Evolutionary conservation across 345 rosid species (phyloP).

Genomic region (Murraya koenigii): DNA sequence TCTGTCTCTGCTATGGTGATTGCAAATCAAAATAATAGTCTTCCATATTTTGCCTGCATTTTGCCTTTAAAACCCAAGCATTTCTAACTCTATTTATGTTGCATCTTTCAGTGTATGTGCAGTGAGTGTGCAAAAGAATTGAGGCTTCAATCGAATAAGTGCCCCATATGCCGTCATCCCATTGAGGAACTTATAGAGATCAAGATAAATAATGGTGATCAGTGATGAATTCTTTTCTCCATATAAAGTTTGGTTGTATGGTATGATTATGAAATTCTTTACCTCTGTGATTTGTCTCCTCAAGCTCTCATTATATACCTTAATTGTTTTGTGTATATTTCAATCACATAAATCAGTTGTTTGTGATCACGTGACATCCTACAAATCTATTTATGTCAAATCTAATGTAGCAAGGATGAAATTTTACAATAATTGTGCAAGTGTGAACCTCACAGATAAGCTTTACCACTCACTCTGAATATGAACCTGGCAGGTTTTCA

Average conservation of each 20-base stretch:
- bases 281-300: background rate
- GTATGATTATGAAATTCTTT: conserved; percentile 19
- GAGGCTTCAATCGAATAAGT: conserved; percentile 77
- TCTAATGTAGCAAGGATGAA: background rate
- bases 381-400: background rate
- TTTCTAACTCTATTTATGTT: conserved; percentile 14
- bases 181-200: conserved; percentile 75
- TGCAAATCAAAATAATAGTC: background rate
- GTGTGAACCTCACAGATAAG: background rate
- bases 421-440: background rate
- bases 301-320: background rate
- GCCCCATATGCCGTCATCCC: conserved; percentile 90
- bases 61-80: background rate
- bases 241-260: conserved; percentile 25
- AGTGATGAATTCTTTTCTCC: conserved; percentile 34
- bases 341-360: background rate
- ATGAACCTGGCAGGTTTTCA: conserved; percentile 11
- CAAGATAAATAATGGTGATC: conserved; percentile 52
- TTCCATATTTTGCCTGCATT: background rate
- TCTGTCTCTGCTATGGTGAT: background rate
- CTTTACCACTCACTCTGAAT: background rate
- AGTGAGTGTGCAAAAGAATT: conserved; percentile 75
- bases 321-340: conserved; percentile 33
- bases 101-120: conserved; percentile 69
- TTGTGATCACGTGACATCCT: conserved; percentile 9